Evolutionary conservation across 2,329 filamentous ascomycete genomes (phyloP).

Genomic region (Aspergillus pseudonomiae): DNA sequence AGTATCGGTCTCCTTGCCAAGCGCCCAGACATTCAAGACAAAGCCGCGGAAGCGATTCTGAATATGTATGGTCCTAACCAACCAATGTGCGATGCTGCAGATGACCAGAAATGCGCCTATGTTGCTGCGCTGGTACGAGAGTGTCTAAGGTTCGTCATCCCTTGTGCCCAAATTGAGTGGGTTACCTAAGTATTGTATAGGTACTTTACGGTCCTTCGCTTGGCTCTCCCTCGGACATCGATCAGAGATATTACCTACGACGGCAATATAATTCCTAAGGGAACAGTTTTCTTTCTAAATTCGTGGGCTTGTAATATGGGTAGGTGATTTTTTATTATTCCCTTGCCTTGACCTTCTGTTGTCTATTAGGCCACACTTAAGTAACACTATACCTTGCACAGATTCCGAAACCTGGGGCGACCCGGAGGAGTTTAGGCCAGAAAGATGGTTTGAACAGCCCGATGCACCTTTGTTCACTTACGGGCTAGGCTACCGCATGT

Average conservation of each 20-base stretch:
- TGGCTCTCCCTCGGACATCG: conserved; percentile 64
- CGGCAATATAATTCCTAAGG: conserved; percentile 61
- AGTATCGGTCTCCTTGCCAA: conserved; percentile 63
- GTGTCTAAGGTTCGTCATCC: conserved; percentile 53
- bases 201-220: conserved; percentile 65
- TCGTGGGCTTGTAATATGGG: conserved; percentile 72
- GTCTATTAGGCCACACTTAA: neutral
- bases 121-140: conserved; percentile 66
- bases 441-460: conserved; percentile 65
- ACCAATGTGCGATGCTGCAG: conserved; percentile 62
- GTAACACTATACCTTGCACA: conserved; percentile 15
- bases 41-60: conserved; percentile 60
- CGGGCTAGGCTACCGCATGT: conserved; percentile 69
- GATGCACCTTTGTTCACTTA: conserved; percentile 68
- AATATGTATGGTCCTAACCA: conserved; percentile 56
- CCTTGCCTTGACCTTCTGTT: neutral
- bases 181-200: conserved; percentile 30
- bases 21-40: conserved; percentile 64
- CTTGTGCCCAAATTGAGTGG: neutral
- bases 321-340: conserved; percentile 36
- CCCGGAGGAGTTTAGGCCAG: conserved; percentile 61
- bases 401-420: conserved; percentile 62
- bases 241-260: conserved; percentile 63
- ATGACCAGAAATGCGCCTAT: conserved; percentile 67
- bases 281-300: conserved; percentile 67